Evolutionary conservation across 2,329 filamentous ascomycete species (phyloP).

Genomic region (Xylaria sp.): DNA sequence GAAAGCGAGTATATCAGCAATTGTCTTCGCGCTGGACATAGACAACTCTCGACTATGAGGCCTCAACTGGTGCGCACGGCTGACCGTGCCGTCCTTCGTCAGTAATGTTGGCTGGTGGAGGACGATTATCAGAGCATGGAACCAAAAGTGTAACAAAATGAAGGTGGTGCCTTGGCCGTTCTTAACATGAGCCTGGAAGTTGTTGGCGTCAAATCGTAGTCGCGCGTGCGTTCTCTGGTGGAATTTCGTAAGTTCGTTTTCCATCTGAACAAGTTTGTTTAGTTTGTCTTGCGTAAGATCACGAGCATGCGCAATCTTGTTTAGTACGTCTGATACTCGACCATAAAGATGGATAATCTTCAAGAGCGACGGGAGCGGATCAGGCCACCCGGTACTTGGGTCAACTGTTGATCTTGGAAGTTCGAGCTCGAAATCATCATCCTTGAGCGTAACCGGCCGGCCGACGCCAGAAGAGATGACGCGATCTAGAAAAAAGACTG

Average conservation of each 20-base stretch:
- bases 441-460: constrained; percentile 78
- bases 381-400: constrained; percentile 68
- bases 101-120: constrained; percentile 82
- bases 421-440: constrained; percentile 81
- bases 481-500: constrained; percentile 83
- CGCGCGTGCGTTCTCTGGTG: constrained; percentile 75
- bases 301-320: constrained; percentile 73
- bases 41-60: constrained; percentile 79
- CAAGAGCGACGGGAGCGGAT: constrained; percentile 78
- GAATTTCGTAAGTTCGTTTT: constrained; percentile 72
- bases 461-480: constrained; percentile 88
- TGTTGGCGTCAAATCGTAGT: constrained; percentile 81
- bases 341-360: constrained; percentile 87
- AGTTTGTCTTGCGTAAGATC: constrained; percentile 78
- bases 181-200: constrained; percentile 84
- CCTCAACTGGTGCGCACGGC: constrained; percentile 69
- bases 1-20: constrained; percentile 85
- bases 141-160: constrained; percentile 85
- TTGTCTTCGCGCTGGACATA: constrained; percentile 90
- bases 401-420: constrained; percentile 59
- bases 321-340: constrained; percentile 80
- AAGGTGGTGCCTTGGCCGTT: constrained; percentile 84
- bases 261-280: constrained; percentile 73
- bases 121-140: constrained; percentile 82
- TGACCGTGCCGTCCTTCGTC: constrained; percentile 68